Percentiles rank a stretch among this genome's conserved stretches.
phyloP scores from a whole-genome alignment of 1,284 basidiomycete species.

The Xerocomus nothofagi region DNA sequence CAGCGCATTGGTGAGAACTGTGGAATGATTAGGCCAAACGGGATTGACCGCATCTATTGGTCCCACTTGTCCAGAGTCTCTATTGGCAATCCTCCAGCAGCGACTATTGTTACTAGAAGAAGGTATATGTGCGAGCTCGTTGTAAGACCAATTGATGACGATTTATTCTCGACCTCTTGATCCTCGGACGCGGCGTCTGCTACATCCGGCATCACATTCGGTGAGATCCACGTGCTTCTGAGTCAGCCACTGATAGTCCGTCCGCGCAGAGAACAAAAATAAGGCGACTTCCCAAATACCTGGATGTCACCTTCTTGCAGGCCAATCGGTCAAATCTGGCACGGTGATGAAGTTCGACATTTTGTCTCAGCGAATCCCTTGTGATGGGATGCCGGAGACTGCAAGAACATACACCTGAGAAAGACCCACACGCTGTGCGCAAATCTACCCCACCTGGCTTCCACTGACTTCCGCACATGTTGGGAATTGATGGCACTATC shows the following conservation, averaged over 20 bases:
- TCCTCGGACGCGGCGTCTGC: slow-evolving; percentile 18
- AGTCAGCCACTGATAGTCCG: not conserved
- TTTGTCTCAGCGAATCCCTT: slow-evolving; percentile 1
- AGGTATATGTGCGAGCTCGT: not conserved
- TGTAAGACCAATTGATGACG: not conserved
- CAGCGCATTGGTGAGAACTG: slow-evolving; percentile 13
- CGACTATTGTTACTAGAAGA: not conserved
- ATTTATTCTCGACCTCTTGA: slow-evolving; percentile 2
- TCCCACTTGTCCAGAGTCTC: slow-evolving; percentile 2
- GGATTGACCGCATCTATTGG: not conserved
- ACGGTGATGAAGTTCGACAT: slow-evolving; percentile 8
- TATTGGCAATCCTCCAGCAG: not conserved
- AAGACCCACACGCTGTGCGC: not conserved
- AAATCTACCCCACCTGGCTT: not conserved
- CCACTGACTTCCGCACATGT: not conserved
- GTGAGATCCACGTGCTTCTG: not conserved
- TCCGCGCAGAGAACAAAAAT: not conserved
- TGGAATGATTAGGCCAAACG: slow-evolving; percentile 2
- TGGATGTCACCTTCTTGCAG: not conserved
- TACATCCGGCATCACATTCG: too few relatives aligned
- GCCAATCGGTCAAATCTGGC: slow-evolving; percentile 5
- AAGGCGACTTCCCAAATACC: slow-evolving; percentile 1
- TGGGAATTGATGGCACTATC: slow-evolving; percentile 1
- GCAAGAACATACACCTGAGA: slow-evolving; percentile 4
- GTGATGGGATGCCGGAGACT: not conserved